Evolutionary conservation across 129 eudicot genomes (phyloP).

Genomic region (Flaveria robusta): DNA sequence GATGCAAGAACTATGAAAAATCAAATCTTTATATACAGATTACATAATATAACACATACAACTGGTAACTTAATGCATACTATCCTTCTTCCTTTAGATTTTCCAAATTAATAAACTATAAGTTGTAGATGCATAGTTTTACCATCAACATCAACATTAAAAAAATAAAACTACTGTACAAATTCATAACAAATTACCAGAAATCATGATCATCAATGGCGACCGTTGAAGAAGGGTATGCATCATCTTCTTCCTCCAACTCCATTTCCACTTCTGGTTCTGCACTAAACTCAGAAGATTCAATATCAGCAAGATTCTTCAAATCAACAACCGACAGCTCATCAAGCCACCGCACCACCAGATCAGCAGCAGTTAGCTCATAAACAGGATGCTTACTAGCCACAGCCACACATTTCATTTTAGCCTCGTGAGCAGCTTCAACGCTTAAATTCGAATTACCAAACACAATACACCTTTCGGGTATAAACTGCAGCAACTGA

Average conservation of each 20-base stretch:
- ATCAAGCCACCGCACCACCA: constrained; percentile 77
- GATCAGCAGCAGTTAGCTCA: constrained; percentile 93
- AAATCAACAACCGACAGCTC: constrained; percentile 89
- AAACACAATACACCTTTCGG: constrained; percentile 92
- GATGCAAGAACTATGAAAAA: constrained; percentile 22
- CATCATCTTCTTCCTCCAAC: constrained; percentile 64
- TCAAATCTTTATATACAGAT: constrained; percentile 27
- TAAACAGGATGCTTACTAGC: constrained; percentile 95
- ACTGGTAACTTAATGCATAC: constrained; percentile 47
- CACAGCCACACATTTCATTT: constrained; percentile 95
- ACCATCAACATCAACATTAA: constrained; percentile 39
- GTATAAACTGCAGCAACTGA: constrained; percentile 70
- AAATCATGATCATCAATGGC: constrained; percentile 62
- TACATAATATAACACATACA: constrained; percentile 31
- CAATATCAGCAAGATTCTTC: constrained; percentile 85
- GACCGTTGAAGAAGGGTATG: constrained; percentile 42
- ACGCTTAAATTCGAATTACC: constrained; percentile 92
- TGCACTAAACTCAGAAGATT: constrained; percentile 56
- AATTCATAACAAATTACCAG: constrained; percentile 52
- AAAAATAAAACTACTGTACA: constrained; percentile 51
- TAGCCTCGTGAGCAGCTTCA: constrained; percentile 96
- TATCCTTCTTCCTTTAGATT: constrained; percentile 32
- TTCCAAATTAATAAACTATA: constrained; percentile 36
- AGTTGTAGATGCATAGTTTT: constrained; percentile 26
- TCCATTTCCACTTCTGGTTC: constrained; percentile 69